Conservation (phyloP, 148 eudicot species). For the Silene latifolia region DNA sequence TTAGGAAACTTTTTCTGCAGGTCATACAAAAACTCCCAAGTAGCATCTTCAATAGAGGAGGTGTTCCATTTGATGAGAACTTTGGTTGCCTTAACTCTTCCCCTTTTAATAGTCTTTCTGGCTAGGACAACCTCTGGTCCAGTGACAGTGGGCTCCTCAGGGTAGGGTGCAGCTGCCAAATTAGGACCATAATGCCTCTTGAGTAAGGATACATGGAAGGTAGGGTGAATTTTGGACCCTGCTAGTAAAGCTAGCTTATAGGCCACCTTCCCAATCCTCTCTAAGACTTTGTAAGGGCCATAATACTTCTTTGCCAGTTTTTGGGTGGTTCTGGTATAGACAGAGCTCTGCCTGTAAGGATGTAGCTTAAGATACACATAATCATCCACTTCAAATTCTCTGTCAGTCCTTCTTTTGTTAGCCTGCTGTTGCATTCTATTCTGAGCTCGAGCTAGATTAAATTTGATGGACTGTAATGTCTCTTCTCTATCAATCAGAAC, state of each 20-base stretch:
- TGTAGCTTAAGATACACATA: not conserved
- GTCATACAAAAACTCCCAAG: too few relatives aligned
- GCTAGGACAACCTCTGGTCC: too few relatives aligned
- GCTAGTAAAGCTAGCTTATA: not conserved
- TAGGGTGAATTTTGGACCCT: not conserved
- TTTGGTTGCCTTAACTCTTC: too few relatives aligned
- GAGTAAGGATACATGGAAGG: not conserved
- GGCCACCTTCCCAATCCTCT: not conserved
- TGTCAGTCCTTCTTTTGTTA: not conserved
- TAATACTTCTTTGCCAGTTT: not conserved
- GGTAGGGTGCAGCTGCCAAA: too few relatives aligned
- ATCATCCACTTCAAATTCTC: not conserved
- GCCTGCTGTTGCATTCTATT: not conserved
- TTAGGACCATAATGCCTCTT: not conserved
- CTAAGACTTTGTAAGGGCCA: not conserved
- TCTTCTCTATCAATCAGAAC: not conserved
- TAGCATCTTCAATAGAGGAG: too few relatives aligned
- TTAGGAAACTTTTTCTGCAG: too few relatives aligned
- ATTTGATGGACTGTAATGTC: not conserved
- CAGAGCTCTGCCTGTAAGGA: not conserved
- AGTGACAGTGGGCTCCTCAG: too few relatives aligned
- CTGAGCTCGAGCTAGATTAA: not conserved
- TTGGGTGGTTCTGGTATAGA: not conserved
- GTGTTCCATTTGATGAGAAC: too few relatives aligned
- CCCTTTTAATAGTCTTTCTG: too few relatives aligned